Evolutionary conservation across 2,329 filamentous ascomycete species (phyloP), one percentile per base, ranked within the genome.

Genomic region (Cordyceps tenuipes): DNA sequence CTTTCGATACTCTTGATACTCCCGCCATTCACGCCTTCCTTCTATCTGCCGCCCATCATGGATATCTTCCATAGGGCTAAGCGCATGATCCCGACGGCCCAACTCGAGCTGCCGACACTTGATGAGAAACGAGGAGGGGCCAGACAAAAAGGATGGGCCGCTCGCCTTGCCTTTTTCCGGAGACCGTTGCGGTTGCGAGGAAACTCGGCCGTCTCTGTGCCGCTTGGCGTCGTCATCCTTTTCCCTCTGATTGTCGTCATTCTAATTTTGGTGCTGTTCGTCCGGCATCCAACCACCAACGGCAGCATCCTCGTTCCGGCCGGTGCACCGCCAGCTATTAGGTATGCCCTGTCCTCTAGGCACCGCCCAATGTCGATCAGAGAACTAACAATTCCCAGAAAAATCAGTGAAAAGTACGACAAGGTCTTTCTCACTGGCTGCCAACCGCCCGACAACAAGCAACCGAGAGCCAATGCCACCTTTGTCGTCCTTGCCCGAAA

Each of bases 381-480:
- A 31, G 41, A 8, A n/a, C 54, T 54, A 39, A 54, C 44, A 23
- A 2, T 21, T 43, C 65, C 68, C 70, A 96, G 92, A 67, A 93
- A 91, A 84, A 99, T 99, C 68, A 96, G 89, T 76, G 94, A 97
- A 76, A 90, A 95, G 69, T 85, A 97, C 75, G 94, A 99, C 76
- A 96, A 96, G 75, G 91, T 97, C 56, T 99, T 99, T 69, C 89
- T 91, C 55, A 89, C 86, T 43, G 94, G 94, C 65, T 99, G 94
- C 72, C 82, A 90, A 68, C 86, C 92, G 66, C 87, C 89, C 53
- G 88, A 95, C 68, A 89, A 86, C 39, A 85, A 84, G 65, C 81
- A 86, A 63, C 90, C 91, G 47, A 85, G 91, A 70, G 94, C 90
- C 66, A 99, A 97, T 70, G 94, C 90, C 62, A 93, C 91, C 29